phyloP scores from a whole-genome alignment of 257 asterid species.

The Solanum bulbocastanum region DNA sequence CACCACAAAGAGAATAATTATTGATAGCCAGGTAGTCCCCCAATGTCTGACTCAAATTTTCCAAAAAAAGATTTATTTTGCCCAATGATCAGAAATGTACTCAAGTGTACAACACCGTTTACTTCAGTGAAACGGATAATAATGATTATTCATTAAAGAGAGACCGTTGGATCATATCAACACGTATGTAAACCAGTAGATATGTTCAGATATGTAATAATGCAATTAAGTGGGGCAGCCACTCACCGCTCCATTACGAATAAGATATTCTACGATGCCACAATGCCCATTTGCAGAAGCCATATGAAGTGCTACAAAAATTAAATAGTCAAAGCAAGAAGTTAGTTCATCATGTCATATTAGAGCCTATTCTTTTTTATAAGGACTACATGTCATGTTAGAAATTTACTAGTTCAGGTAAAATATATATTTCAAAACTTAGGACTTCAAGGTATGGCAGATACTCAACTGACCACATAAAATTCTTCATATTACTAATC shows the following conservation, averaged over 20 bases:
- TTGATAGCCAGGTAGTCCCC: neutral
- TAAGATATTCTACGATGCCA: constrained; percentile 57
- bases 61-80: no score
- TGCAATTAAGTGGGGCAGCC: neutral
- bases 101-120: neutral
- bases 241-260: constrained; percentile 68
- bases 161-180: neutral
- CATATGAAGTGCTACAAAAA: constrained; percentile 83
- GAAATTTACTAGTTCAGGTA: neutral
- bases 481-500: neutral
- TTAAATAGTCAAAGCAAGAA: neutral
- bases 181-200: neutral
- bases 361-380: neutral
- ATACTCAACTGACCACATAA: neutral
- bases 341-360: neutral
- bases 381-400: neutral
- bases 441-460: neutral
- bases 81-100: neutral
- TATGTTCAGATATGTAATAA: neutral
- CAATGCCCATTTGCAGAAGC: constrained; percentile 93
- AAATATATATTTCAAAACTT: neutral
- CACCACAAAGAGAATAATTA: neutral
- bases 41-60: neutral
- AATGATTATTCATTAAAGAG: neutral
- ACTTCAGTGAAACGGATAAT: neutral